These are phyloP conservation scores for Micromonas pusilla DNA, from an alignment of 139 green algal genomes.

Conservation along the genomic window DNA sequence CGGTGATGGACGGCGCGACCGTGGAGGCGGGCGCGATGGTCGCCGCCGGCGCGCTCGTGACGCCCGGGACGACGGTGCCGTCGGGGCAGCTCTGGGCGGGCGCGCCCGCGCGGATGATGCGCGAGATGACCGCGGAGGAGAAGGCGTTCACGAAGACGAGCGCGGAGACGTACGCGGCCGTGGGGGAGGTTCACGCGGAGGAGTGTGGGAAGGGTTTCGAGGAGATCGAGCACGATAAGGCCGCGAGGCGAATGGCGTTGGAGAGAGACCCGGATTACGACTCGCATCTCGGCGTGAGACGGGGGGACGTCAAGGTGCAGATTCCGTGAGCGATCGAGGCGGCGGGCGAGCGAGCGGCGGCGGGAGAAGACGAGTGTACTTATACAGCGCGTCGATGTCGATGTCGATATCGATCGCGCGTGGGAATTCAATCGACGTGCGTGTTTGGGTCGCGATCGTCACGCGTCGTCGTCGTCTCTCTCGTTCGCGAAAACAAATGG, in stretches of 20 bases:
- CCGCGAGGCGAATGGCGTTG: slow-evolving; percentile 37
- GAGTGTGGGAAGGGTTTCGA: slow-evolving; percentile 56
- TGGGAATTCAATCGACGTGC: no score
- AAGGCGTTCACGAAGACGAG: slow-evolving; percentile 57
- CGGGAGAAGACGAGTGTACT: no score
- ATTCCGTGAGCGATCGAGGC: no score
- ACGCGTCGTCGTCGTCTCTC: no score
- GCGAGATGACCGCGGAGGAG: slow-evolving; percentile 77
- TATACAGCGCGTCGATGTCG: no score
- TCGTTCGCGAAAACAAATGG: no score
- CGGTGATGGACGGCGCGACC: slow-evolving; percentile 65
- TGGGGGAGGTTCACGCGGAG: slow-evolving; percentile 54
- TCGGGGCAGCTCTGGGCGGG: slow-evolving; percentile 51
- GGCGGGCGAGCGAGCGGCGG: no score
- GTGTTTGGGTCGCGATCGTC: no score
- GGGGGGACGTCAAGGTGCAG: slow-evolving; percentile 5
- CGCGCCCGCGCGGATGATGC: slow-evolving; percentile 60
- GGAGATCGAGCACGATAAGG: slow-evolving; percentile 49
- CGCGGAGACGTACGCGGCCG: slow-evolving; percentile 70
- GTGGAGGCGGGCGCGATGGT: slow-evolving; percentile 75
- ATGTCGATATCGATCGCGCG: no score
- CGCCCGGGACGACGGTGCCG: slow-evolving; percentile 58
- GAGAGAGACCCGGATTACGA: slow-evolving; percentile 52
- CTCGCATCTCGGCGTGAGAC: slow-evolving; percentile 39
- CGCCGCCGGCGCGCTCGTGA: slow-evolving; percentile 80